Evolutionary conservation across 768 basidiomycete genomes (phyloP), one percentile per base, ranked within the genome.

Genomic region (Aureoboletus auriporus): DNA sequence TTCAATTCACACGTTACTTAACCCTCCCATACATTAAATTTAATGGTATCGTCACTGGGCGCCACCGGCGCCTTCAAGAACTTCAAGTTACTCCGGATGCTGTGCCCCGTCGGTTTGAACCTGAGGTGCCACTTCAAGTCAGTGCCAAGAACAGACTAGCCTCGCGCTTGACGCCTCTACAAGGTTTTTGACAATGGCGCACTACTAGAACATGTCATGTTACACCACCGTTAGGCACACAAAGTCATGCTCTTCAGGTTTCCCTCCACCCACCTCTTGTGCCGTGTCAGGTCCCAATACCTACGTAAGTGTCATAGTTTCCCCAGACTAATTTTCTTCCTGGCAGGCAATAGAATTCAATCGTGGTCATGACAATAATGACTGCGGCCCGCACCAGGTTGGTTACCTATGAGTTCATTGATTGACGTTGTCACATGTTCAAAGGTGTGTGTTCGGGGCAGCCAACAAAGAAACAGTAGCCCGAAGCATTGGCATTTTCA

Each of bases 101-200:
- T 56, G 50, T 60, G 47, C 40, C 46, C 58, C 49, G 50, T 54
- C 52, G 52, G 44, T 43, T 46, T 23, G 20, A 23, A 23, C 20
- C 20, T 33, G 47, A 57, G 56, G 52, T 23, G 54, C 56, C 28
- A 11, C 30, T 27, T 33, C 44, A 34, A 29, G 17, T 4, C 27
- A 23, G 20, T 23, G 20, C 20, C 20, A 2, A 23, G 20, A 23
- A 23, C 20, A 4, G 20, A 23, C 20, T 23, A 46, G 23, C 47
- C 30, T 58, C 47, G 52, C 39, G 39, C 33, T 38, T 38, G 20
- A 9, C 3, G 5, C 35, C 11, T 30, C n/a, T 1, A 20, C 14
- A 42, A 10, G 12, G 16, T 29, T 34, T 26, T 27, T 33, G 44
- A 28, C 36, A 42, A 42, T 39, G 8, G 28, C 29, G 6, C 6